Conservation (phyloP, 2,329 filamentous ascomycete genomes). For the Aspergillus ustus region DNA sequence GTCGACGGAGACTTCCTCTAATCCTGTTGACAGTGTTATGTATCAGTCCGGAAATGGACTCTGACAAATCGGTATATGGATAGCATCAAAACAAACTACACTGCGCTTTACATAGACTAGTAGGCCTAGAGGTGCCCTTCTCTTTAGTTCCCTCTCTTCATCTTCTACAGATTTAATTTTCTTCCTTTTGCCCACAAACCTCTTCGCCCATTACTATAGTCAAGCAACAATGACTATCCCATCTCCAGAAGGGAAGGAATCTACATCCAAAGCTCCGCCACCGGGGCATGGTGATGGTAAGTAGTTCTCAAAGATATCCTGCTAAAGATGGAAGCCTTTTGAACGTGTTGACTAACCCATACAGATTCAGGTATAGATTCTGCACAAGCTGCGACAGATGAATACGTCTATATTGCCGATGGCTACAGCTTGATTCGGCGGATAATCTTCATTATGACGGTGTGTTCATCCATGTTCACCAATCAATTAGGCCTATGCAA, state of each 20-base stretch:
- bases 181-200: neutral
- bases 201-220: neutral
- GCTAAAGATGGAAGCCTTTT: neutral
- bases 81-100: neutral
- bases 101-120: neutral
- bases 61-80: neutral
- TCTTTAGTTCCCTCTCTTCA: neutral
- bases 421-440: neutral
- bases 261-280: neutral
- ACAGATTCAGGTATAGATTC: neutral
- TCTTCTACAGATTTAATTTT: neutral
- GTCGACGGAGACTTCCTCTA: neutral
- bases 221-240: neutral
- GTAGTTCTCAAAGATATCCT: neutral
- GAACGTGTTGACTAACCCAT: neutral
- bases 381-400: conserved; percentile 3
- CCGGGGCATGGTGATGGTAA: neutral
- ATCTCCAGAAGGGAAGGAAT: conserved; percentile 1
- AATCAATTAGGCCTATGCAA: conserved; percentile 12
- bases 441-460: conserved; percentile 16
- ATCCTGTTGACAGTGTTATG: conserved; percentile 2
- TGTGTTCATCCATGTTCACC: conserved; percentile 16
- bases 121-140: neutral
- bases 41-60: neutral
- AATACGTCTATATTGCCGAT: conserved; percentile 19